phyloP scores from a whole-genome alignment of 2,329 filamentous ascomycete genomes.

The Cytospora paraplurivora region DNA sequence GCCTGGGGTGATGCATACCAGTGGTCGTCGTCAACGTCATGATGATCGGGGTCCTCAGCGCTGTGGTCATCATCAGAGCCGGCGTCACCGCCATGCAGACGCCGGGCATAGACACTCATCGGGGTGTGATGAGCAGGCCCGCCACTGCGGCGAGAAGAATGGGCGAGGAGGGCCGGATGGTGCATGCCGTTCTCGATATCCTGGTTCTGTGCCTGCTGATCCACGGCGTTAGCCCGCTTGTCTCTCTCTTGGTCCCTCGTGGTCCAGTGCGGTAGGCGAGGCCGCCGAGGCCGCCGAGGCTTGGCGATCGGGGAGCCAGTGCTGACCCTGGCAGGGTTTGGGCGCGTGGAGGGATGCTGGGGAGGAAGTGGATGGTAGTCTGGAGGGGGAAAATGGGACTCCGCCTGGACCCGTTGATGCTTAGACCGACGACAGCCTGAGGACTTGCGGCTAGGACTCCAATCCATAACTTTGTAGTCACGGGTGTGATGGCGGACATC shows the following conservation, averaged over 20 bases:
- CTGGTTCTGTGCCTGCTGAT: not conserved
- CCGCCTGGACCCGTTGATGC: not conserved
- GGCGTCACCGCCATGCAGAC: not conserved
- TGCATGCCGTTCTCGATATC: not conserved
- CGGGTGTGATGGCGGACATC: not conserved
- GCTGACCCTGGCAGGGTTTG: slow-evolving; percentile 7
- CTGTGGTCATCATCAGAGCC: not conserved
- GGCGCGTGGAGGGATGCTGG: not conserved
- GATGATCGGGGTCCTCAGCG: not conserved
- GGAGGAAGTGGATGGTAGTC: not conserved
- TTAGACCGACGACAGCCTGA: not conserved
- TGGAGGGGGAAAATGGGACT: not conserved
- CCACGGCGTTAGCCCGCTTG: not conserved
- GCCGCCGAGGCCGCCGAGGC: slow-evolving; percentile 3
- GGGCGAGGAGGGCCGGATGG: too few relatives aligned
- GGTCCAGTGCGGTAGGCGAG: not conserved
- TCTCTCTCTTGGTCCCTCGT: not conserved
- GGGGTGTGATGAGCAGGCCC: too few relatives aligned
- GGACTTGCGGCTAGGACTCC: not conserved
- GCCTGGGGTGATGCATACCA: slow-evolving; percentile 4
- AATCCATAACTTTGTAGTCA: slow-evolving; percentile 1
- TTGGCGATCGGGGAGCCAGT: slow-evolving; percentile 11
- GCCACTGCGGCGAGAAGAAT: too few relatives aligned
- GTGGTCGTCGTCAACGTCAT: not conserved
- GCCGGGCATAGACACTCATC: too few relatives aligned